Base-by-base conservation (phyloP, 768 basidiomycete species). In the Coprinopsis marcescibilis region DNA sequence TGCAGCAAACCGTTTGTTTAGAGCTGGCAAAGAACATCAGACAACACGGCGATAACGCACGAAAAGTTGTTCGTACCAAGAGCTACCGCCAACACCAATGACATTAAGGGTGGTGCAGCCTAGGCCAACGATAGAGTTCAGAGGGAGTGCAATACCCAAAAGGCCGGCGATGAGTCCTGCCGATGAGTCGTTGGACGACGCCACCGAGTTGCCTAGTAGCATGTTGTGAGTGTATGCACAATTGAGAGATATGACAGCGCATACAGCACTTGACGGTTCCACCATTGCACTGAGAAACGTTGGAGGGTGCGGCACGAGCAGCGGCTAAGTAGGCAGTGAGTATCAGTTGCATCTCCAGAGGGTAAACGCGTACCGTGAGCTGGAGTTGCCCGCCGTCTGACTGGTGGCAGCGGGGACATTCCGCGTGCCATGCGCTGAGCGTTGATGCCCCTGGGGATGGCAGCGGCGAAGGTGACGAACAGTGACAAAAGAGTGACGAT, bases 361-460 rank as follows among this genome's bases (percentile, higher is more conserved):
- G 23, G 3, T 7, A 44, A 26, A 14, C 3, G 13, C 19, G 20
- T 11, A 30, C n/a, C 3, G 8, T 12, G 30, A 52, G 63, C 57
- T 11, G 61, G 62, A 1, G 70, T 66, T 1, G 51, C 32, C 1
- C 51, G 66, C 21, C 70, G 65, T 26, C 68, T 67, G 0, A 54
- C 54, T n/a, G 79, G 80, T 1, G 74, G 61, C 1, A 67, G 57
- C 14, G 77, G 80, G 23, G 67, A 58, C 3, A 81, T 60, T 10
- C 80, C 78, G 15, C 75, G 76, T 45, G 76, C 73, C 35, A 82
- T 50, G 29, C 80, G 76, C 11, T 70, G 50, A 0, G 71, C 79
- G 43, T 81, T 81, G 39, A 75, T 73, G 44, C 75, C 72, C n/a
- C 45, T 23, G 8, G 57, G 51, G 19, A 59, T 49, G 12, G 63